These are phyloP conservation scores for Trypanosomatidae sp. DNA, from an alignment of 208 protist species.

Conservation along the genomic window DNA sequence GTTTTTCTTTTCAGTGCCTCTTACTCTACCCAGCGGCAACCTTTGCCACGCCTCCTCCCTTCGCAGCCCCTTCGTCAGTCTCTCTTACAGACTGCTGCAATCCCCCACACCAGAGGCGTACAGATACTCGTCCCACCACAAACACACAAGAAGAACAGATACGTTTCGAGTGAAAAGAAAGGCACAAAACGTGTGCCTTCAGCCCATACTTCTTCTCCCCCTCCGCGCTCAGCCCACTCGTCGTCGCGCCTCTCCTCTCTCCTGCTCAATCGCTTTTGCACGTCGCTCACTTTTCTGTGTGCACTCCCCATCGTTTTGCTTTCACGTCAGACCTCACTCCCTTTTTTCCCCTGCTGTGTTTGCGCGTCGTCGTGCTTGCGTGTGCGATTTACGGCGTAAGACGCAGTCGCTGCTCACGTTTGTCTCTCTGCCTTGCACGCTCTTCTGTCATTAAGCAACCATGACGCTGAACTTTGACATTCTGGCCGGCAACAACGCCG, in stretches of 20 bases:
- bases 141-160: neutral
- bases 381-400: neutral
- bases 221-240: neutral
- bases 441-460: neutral
- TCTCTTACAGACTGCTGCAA: neutral
- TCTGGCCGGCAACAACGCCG: constrained; percentile 24
- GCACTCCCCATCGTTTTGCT: neutral
- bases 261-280: neutral
- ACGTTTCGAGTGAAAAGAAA: neutral
- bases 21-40: neutral
- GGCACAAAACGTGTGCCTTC: neutral
- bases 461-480: constrained; percentile 39
- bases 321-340: neutral
- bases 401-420: neutral
- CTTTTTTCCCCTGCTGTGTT: neutral
- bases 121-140: neutral
- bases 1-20: neutral
- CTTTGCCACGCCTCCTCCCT: neutral
- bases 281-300: neutral
- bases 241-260: neutral
- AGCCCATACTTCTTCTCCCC: neutral
- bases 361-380: neutral
- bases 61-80: neutral
- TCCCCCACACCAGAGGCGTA: neutral
- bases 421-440: neutral